phyloP scores from a whole-genome alignment of 2,329 filamentous ascomycete genomes.

The Diplodia sapinea region DNA sequence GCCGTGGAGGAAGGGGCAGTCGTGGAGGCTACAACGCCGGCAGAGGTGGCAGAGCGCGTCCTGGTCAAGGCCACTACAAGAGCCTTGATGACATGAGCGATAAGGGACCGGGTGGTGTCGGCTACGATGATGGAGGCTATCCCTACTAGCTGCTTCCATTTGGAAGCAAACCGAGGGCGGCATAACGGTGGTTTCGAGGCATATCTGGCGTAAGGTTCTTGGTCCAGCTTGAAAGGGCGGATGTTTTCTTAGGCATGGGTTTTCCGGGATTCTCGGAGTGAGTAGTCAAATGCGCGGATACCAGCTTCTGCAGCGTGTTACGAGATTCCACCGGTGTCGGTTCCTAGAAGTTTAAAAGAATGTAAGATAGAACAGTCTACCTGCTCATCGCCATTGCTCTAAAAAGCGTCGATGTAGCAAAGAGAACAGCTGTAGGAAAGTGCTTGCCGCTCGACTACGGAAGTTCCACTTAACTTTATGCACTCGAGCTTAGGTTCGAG shows the following conservation, averaged over 20 bases:
- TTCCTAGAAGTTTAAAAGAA: background rate
- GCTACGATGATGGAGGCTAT: constrained; percentile 26
- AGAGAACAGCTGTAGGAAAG: too few species aligned
- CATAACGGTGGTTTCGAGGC: background rate
- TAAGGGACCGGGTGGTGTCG: constrained; percentile 18
- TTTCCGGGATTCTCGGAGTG: background rate
- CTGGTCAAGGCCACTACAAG: constrained; percentile 44
- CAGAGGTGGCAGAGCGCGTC: constrained; percentile 37
- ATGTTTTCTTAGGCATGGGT: background rate
- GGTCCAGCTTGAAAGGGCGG: background rate
- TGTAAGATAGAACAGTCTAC: background rate
- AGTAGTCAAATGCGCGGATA: background rate
- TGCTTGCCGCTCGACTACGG: too few species aligned
- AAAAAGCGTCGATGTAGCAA: background rate
- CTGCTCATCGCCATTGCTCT: background rate
- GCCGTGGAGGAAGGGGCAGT: constrained; percentile 49
- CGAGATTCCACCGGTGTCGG: background rate
- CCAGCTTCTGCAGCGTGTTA: background rate
- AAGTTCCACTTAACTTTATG: too few species aligned
- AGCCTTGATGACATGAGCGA: constrained; percentile 51
- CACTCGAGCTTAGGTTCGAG: too few species aligned
- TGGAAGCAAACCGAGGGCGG: too few species aligned
- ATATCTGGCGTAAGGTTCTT: background rate
- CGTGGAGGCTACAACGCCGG: constrained; percentile 37
- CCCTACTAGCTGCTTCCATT: background rate